A percentile compares a stretch with the other conserved stretches of the same genome.
phyloP scores from a whole-genome alignment of 352 stramenopile genomes.

The Phytophthora ohioensis region DNA sequence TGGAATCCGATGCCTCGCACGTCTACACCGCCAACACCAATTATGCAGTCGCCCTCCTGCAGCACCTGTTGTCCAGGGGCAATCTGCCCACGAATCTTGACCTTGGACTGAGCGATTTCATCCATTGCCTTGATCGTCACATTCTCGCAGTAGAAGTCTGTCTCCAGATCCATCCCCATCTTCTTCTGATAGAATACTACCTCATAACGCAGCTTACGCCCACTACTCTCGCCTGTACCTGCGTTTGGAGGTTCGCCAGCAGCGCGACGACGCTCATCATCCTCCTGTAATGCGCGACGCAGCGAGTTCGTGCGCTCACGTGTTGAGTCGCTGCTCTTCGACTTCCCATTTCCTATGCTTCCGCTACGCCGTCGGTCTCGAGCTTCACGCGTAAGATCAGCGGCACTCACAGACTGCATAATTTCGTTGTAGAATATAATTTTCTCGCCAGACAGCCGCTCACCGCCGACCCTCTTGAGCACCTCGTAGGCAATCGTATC shows the following conservation, averaged over 20 bases:
- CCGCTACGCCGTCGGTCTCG: conserved; percentile 56
- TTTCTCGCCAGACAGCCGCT: conserved; percentile 79
- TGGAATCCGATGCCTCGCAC: conserved; percentile 88
- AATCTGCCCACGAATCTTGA: conserved; percentile 70
- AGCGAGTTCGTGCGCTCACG: conserved; percentile 76
- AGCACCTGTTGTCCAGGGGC: conserved; percentile 64
- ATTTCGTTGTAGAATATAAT: conserved; percentile 92
- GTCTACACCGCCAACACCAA: conserved; percentile 81
- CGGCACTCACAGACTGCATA: conserved; percentile 74
- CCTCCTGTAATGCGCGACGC: conserved; percentile 72
- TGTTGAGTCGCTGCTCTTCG: conserved; percentile 62
- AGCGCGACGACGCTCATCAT: conserved; percentile 60
- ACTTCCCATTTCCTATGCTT: conserved; percentile 42
- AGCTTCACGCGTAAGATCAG: conserved; percentile 81
- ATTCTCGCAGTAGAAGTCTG: conserved; percentile 91
- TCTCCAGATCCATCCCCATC: conserved; percentile 87
- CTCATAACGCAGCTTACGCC: conserved; percentile 80
- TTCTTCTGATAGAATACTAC: conserved; percentile 86
- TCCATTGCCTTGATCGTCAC: conserved; percentile 87
- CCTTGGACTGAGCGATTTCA: conserved; percentile 52
- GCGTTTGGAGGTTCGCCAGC: conserved; percentile 37
- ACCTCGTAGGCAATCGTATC: conserved; percentile 89
- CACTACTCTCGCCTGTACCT: conserved; percentile 32
- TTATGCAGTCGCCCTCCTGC: conserved; percentile 80
- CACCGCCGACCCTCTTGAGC: conserved; percentile 75